Evolutionary conservation across 2,329 filamentous ascomycete genomes (phyloP).

Genomic region (Talaromyces verruculosus): DNA sequence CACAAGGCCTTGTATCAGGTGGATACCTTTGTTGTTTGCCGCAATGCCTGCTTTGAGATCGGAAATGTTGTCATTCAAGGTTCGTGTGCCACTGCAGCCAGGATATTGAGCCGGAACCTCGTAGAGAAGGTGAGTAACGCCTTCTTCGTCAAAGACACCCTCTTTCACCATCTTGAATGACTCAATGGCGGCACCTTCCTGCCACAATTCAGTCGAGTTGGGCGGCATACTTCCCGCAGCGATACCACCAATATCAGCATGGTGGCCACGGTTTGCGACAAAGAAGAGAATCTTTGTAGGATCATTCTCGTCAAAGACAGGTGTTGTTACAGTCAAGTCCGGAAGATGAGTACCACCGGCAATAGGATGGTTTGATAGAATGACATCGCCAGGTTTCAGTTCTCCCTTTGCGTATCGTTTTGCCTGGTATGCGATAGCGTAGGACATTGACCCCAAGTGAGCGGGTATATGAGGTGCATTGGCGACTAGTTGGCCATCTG

Average conservation of each 20-base stretch:
- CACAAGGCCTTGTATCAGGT: conserved; percentile 71
- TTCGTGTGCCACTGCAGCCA: conserved; percentile 75
- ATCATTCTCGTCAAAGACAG: conserved; percentile 63
- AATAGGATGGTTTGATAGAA: conserved; percentile 82
- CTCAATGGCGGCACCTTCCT: conserved; percentile 50
- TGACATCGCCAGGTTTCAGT: conserved; percentile 74
- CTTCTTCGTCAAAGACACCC: conserved; percentile 74
- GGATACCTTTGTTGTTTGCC: conserved; percentile 82
- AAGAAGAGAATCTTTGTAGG: conserved; percentile 77
- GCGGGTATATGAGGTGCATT: conserved; percentile 75
- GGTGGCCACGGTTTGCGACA: conserved; percentile 75
- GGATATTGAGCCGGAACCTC: conserved; percentile 71
- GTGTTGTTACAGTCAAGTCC: conserved; percentile 79
- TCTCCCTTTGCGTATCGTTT: conserved; percentile 73
- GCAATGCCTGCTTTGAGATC: conserved; percentile 85
- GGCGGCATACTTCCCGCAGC: conserved; percentile 79
- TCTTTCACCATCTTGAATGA: conserved; percentile 67
- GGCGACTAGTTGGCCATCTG: conserved; percentile 68
- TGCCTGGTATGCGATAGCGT: conserved; percentile 74
- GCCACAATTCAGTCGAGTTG: conserved; percentile 48
- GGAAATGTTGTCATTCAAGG: conserved; percentile 78
- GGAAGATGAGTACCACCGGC: conserved; percentile 81
- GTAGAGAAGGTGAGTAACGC: conserved; percentile 70
- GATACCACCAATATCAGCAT: conserved; percentile 82
- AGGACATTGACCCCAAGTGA: conserved; percentile 82